Base-by-base conservation (phyloP, 192 early-diverging fungal genomes). In the Paraglomus occultum region DNA sequence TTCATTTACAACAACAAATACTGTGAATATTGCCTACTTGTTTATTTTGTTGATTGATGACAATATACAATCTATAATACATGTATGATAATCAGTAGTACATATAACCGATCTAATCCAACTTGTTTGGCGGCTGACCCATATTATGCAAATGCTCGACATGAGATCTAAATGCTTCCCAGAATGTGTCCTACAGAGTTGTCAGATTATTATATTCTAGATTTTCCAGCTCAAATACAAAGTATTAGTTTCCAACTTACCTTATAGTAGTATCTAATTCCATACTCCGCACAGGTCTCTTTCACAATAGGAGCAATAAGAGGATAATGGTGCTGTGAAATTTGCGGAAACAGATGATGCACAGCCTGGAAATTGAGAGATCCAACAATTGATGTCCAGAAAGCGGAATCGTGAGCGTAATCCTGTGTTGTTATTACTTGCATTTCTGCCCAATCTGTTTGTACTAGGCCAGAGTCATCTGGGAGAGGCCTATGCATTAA, bases 371-470 rank as follows among this genome's bases (percentile, higher is more conserved):
- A 83, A 67, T 83, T 83, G 64, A 83, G 73, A 23, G 79, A 77
- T 22, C 82, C 82, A 39, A 77, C 77, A 23, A 79, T 78, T 20
- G 74, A 71, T 22, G 82, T 83, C 77, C 79, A 81, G 15, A 83
- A 65, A 40, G 70, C 23, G 10, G 80, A 82, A 66, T 79, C 77
- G 73, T 83, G 80, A n/a, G 80, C 82, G 70, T 83, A 83, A 64
- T 83, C 82, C 70, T 81, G 82, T 8, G 82, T 80, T 10, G 82
- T 80, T 46, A 75, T 57, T 54, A 71, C 53, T 63, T 82, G 80
- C 80, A 82, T 82, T 17, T 74, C 80, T 46, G 83, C 83, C 84
- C 84, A 86, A 72, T 86, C 84, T 51, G 72, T 76, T 52, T 75
- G 62, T 6, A 82, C 76, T 2, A 80, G 42, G 55, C 76, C 78